These are phyloP conservation scores for Dioscorea dumetorum DNA, from an alignment of 106 monocot genomes.

Conservation along the genomic window DNA sequence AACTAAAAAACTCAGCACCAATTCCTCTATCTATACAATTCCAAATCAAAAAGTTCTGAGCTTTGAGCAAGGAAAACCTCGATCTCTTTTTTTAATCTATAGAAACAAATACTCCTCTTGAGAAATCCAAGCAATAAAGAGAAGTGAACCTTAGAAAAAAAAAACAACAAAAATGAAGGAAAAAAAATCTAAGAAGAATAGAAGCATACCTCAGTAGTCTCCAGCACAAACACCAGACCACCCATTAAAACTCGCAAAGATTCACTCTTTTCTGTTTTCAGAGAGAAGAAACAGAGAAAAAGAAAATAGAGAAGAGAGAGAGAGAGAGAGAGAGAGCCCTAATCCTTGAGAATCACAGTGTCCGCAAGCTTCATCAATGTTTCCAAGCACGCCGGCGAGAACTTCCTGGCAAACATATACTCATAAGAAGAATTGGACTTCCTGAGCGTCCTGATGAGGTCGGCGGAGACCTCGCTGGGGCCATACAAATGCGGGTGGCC, in stretches of 20 bases:
- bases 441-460: slow-evolving; percentile 52
- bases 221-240: not conserved
- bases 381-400: slow-evolving; percentile 46
- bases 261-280: not conserved
- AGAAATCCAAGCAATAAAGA: no score
- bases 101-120: no score
- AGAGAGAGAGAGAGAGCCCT: not conserved
- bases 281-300: no score
- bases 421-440: slow-evolving; percentile 51
- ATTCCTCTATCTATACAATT: no score
- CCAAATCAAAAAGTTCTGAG: no score
- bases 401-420: slow-evolving; percentile 79
- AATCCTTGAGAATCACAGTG: slow-evolving; percentile 54
- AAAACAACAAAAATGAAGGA: no score
- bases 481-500: slow-evolving; percentile 78
- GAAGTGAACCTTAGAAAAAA: no score
- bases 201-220: slow-evolving; percentile 1
- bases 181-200: not conserved
- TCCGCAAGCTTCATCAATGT: slow-evolving; percentile 57
- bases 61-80: no score
- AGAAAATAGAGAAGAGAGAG: no score
- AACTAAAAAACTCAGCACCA: no score
- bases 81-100: no score
- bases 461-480: slow-evolving; percentile 36
- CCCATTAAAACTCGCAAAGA: not conserved